Evolutionary conservation across 2,329 filamentous ascomycete species (phyloP), one percentile per base, ranked within the genome.

Genomic region (Dactylellina cionopaga): DNA sequence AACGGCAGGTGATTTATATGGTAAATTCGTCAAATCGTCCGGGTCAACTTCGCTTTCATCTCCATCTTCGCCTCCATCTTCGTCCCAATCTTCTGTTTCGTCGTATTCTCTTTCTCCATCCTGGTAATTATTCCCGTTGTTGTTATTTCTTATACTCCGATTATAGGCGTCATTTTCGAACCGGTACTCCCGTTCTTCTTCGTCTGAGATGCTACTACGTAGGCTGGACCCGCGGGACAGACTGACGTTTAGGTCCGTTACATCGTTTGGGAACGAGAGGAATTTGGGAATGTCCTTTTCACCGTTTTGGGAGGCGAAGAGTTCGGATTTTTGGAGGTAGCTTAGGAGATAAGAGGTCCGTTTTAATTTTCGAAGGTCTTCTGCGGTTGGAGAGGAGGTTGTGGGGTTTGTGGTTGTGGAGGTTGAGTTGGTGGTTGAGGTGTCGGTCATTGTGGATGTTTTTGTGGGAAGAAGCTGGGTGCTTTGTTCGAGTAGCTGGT

Each of bases 21-120:
- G 66, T 39, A 71, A 47, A 63, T 71, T 71, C 7, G 66, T 71
- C 27, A 71, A 63, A 2, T 71, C 66, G 37, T 71, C 66, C 10
- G 66, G 66, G 43, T 71, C 66, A 19, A 62, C 15, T 7, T 58
- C 63, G 10, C 43, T 43, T 11, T 66, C 68, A 6, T 46, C 58
- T 5, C 51, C 65, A 1, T 29, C 25, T 27, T 44, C 56, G 1
- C 39, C 44, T 2, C 49, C 60, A 7, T 66, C 54, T 11, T 39
- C 22, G 1, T 66, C 60, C 2, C 37, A 44, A 1, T 52, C 31
- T 11, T 37, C n/a, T 24, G 24, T 33, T n/a, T 29, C 24, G 5
- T 15, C 58, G 15, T 27, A 10, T n/a, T 5, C 4, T 27, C 17
- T 7, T 19, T 35, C 39, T 10, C 25, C 33, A 5, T 74, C 74